Base-by-base conservation (phyloP, 805 yeast species). In the Helenozyma rhizophorensis region DNA sequence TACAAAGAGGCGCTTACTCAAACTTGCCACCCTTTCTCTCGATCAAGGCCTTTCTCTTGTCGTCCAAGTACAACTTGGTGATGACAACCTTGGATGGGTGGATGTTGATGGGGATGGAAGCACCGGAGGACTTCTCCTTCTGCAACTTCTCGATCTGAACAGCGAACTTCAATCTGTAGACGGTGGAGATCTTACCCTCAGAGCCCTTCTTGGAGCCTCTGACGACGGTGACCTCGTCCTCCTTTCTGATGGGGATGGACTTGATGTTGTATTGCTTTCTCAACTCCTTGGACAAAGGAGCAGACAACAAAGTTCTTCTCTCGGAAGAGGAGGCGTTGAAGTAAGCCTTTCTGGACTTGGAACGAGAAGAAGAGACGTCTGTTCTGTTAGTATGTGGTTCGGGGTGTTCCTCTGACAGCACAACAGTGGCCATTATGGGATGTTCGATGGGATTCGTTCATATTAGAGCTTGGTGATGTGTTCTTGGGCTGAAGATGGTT, bases 161-260 rank as follows among this genome's bases (percentile, higher is more conserved):
- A 58, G 95, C 80, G 68, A 76, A 93, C 74, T 93, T 93, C 75
- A 93, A 84, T 84, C 98, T 90, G 96, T 93, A 93, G 57, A 90
- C 97, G 52, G 95, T 83, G 55, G 93, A 76, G 70, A 93, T 79
- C 76, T 88, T 86, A 74, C 98, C 98, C 79, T 90, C 98, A 60
- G 90, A 88, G 70, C 97, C 98, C 80, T 93, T 93, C 84, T 86
- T 85, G 65, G 97, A 85, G 67, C 98, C 98, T 76, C 98, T 90
- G 69, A 83, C 90, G 64, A 93, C 93, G 59, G 77, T 71, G 58
- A 93, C 95, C 72, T 84, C 87, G 70, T 93, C 98, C 59, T 89
- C 94, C 74, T 84, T 83, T 83, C 97, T 93, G 78, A 93, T 81
- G 70, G 98, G 98, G 53, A 93, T 75, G 57, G 97, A 76, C 68